Percentiles rank a stretch among this genome's conserved stretches.
These are phyloP conservation scores for Gossypium raimondii DNA, from an alignment of 345 rosid genomes.

Conservation along the genomic window DNA sequence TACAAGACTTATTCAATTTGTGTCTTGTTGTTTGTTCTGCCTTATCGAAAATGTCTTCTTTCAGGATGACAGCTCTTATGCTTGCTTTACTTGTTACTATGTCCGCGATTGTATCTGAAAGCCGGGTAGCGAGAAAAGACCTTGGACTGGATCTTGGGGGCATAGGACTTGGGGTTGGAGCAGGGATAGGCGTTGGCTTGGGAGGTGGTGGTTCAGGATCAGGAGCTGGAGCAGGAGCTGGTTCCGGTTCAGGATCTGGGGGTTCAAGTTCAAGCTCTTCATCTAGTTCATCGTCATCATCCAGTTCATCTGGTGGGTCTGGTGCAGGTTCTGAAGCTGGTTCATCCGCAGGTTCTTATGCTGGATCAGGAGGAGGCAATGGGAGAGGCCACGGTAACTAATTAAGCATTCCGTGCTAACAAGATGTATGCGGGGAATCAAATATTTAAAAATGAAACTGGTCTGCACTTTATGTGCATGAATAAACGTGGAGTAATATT, in stretches of 20 bases:
- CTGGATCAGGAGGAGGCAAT: constrained; percentile 12
- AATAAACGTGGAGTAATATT: no score
- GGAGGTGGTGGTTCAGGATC: constrained; percentile 46
- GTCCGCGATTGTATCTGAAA: constrained; percentile 13
- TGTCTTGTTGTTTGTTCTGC: background rate
- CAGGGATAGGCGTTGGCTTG: constrained; percentile 31
- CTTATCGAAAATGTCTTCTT: background rate
- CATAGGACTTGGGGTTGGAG: constrained; percentile 22
- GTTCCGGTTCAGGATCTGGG: constrained; percentile 31
- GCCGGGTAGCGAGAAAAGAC: constrained; percentile 30
- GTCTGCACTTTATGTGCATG: no score
- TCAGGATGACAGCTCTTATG: background rate
- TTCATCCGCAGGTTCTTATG: constrained; percentile 27
- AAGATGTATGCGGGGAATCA: background rate
- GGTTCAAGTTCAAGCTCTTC: constrained; percentile 47
- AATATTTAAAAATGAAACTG: background rate
- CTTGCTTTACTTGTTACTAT: background rate
- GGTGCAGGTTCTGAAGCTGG: constrained; percentile 41
- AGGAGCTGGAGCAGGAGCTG: constrained; percentile 27
- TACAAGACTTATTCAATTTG: background rate
- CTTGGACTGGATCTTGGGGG: constrained; percentile 27
- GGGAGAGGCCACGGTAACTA: background rate
- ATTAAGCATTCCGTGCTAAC: background rate
- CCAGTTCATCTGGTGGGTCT: constrained; percentile 25
- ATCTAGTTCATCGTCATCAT: constrained; percentile 36